phyloP scores from a whole-genome alignment of 805 yeast species.

The Trichomonascus vanleenenianus region DNA sequence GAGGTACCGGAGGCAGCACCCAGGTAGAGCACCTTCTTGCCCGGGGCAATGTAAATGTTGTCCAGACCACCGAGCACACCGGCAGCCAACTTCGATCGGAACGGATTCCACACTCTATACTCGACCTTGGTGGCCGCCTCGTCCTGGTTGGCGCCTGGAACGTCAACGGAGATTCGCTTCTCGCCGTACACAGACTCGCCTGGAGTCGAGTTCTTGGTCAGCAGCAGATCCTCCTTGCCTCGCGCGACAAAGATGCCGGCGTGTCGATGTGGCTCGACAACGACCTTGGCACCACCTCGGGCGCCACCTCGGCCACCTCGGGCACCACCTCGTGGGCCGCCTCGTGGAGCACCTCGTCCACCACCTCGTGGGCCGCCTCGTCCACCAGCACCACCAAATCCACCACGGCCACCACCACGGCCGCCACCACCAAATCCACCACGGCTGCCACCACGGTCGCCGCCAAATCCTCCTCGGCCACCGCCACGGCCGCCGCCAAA shows the following conservation, averaged over 20 bases:
- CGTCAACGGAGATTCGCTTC: slow-evolving; percentile 90
- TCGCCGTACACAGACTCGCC: slow-evolving; percentile 99
- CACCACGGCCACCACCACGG: slow-evolving; percentile 22
- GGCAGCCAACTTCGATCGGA: slow-evolving; percentile 99
- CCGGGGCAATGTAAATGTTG: slow-evolving; percentile 95
- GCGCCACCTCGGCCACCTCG: slow-evolving; percentile 51
- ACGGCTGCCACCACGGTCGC: slow-evolving; percentile 30
- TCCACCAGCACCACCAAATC: slow-evolving; percentile 40
- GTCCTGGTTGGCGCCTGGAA: slow-evolving; percentile 75
- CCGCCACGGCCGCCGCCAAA: slow-evolving; percentile 21
- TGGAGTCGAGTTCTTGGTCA: slow-evolving; percentile 94
- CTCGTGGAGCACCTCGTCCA: slow-evolving; percentile 37
- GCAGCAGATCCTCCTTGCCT: slow-evolving; percentile 97
- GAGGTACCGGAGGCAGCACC: slow-evolving; percentile 99
- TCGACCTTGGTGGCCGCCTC: slow-evolving; percentile 74
- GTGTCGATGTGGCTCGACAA: slow-evolving; percentile 97
- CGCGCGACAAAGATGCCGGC: slow-evolving; percentile 98
- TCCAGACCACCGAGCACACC: slow-evolving; percentile 99
- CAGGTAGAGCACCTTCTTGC: slow-evolving; percentile 91
- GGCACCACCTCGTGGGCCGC: slow-evolving; percentile 45
- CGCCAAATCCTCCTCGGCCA: slow-evolving; percentile 22
- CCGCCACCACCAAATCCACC: slow-evolving; percentile 34
- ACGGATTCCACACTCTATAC: slow-evolving; percentile 99
- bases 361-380: slow-evolving; percentile 36
- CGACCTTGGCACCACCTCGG: slow-evolving; percentile 80